phyloP scores from a whole-genome alignment of 1,139 yeast genomes.

The Yamadazyma pseudoaaseri region DNA sequence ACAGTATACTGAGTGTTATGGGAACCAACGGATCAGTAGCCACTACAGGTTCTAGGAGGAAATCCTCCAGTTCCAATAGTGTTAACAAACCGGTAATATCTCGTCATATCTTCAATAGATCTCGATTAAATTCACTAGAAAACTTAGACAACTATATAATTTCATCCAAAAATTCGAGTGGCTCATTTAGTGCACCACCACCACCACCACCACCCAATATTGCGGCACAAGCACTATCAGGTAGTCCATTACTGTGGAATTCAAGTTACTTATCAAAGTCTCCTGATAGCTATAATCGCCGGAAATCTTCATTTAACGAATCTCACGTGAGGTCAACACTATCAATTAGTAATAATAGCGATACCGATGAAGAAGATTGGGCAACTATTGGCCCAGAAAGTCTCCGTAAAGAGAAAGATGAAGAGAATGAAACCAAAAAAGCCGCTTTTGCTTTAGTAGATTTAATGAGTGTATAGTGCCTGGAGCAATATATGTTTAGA shows the following conservation, averaged over 20 bases:
- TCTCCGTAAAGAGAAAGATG: conserved; percentile 36
- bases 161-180: conserved; percentile 37
- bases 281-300: conserved; percentile 25
- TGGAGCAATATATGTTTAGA: too few relatives aligned
- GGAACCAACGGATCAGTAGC: too few relatives aligned
- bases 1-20: background rate
- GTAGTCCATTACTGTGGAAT: conserved; percentile 28
- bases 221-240: conserved; percentile 17
- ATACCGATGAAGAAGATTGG: conserved; percentile 97
- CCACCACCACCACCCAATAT: conserved; percentile 21
- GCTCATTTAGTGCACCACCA: conserved; percentile 39
- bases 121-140: conserved; percentile 44
- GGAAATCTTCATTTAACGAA: conserved; percentile 48
- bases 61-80: conserved; percentile 25
- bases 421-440: conserved; percentile 40
- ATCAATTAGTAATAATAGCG: conserved; percentile 23
- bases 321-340: conserved; percentile 43
- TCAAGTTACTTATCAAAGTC: conserved; percentile 20
- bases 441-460: conserved; percentile 68
- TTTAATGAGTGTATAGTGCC: conserved; percentile 32
- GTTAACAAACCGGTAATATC: conserved; percentile 16
- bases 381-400: conserved; percentile 77
- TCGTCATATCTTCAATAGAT: conserved; percentile 37
- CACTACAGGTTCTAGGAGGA: conserved; percentile 19
- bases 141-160: conserved; percentile 43